Base-by-base conservation (phyloP, 2,329 filamentous ascomycete genomes). In the Pleoardoris graminearum region DNA sequence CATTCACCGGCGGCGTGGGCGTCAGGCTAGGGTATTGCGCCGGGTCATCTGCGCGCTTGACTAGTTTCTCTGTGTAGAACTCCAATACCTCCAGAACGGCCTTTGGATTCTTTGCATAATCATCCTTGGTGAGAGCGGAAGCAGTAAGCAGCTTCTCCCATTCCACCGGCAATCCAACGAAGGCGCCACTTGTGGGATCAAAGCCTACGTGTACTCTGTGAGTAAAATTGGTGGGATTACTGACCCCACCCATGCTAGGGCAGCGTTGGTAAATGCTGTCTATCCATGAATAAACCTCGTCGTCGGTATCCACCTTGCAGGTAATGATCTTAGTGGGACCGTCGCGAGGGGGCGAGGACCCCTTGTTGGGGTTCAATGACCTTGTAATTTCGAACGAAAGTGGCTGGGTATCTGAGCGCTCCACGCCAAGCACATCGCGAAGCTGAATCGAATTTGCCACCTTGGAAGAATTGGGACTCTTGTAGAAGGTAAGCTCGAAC, bases 261-360 rank as follows among this genome's bases (percentile, higher is more conserved):
- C 93, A 97, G 59, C 93, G 88, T 64, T 93, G 91, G 72, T 97
- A 97, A 61, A 99, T 95, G 72, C 92, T 90, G 74, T 99, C 94
- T 67, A 97, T 96, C 94, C 94, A 99, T 67, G 96, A 91, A 75
- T 99, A 99, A 48, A 99, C 85, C 63, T 99, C 94, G 69, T 96
- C 93, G 68, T 99, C 94, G 51, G 87, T 89, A 76, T 97, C 96
- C 65, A 97, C 91, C 71, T 89, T 91, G 73, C 96, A 94, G 59
- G 94, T 91, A 47, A 97, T 84, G 3, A 90, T 89, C 72, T 89
- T 91, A 53, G 87, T 89, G 7, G 87, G 83, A 29, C 90, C 86
- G 59, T 97, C 93, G 60, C 91, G 87, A 39, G 89, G 89, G 10
- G 91, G 84, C 55, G 88, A 90, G 45, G 82, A 84, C 33, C 76